Evolutionary conservation across 495 filamentous ascomycete genomes (phyloP), one percentile per base, ranked within the genome.

Genomic region (Emericellopsis terricola): DNA sequence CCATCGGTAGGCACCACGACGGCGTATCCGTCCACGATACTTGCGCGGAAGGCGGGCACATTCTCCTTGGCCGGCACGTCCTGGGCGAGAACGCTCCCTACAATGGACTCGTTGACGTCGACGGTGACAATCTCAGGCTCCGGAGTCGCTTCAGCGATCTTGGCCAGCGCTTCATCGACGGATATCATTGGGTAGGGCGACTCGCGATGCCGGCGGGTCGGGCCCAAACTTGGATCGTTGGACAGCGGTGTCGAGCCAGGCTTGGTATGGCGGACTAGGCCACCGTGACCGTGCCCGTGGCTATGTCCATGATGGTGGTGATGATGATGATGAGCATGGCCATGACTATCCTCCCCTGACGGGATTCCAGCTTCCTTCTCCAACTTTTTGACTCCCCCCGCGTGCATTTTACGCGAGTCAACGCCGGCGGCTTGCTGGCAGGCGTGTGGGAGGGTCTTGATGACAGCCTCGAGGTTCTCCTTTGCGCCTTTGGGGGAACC

Each of bases 11-110:
- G 55, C 6, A 71, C 73, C 23, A 73, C 58, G 13, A 94, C 67
- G 2, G 91, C 91, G 48, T 99, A 99, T 8, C 89, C 89, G 49
- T 99, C 89, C 2, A 99, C 91, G 38, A 94, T 99, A 47, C 85
- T 94, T 27, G 89, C 89, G 33, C 81, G 69, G 55, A 82, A 99
- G 4, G 91, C 89, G 3, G 89, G 89, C 0, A 96, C 91, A 10
- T 74, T 61, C 46, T 94, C 86, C 15, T 58, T 49, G 3, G 89
- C 81, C 29, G 62, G 68, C 24, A 96, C 74, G 46, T 92, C 81
- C 49, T 80, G 70, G 4, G 86, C 89, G 8, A 96, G 59, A 3
- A 94, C 72, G 30, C 68, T 64, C 8, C 84, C 85, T 6, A 83
- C 71, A 0, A 94, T 51, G 8, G 49, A 47, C 17, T 60, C 58